phyloP scores from a whole-genome alignment of 805 yeast genomes.

The Metschnikowia kunwiensis region DNA sequence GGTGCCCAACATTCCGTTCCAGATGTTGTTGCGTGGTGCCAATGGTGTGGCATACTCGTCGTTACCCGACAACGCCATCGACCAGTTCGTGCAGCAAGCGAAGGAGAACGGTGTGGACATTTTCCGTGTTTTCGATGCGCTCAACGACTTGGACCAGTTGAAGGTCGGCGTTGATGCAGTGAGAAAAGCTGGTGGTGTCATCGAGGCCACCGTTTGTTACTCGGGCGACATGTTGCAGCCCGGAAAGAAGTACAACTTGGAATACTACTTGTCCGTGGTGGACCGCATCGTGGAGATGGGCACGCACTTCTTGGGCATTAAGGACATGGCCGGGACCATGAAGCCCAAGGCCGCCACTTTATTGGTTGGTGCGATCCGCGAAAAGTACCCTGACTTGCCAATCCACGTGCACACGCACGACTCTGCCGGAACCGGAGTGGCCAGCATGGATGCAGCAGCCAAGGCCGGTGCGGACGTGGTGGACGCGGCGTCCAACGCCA shows the following conservation, averaged over 20 bases:
- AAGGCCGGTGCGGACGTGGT: slow-evolving; percentile 97
- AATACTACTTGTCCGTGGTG: slow-evolving; percentile 78
- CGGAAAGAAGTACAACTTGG: slow-evolving; percentile 93
- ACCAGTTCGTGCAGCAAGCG: slow-evolving; percentile 93
- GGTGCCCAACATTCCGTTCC: slow-evolving; percentile 98
- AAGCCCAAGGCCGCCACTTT: slow-evolving; percentile 90
- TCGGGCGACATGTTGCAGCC: slow-evolving; percentile 98
- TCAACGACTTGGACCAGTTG: slow-evolving; percentile 94
- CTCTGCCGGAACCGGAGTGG: slow-evolving; percentile 99
- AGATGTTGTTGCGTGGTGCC: slow-evolving; percentile 98
- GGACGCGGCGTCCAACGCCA: slow-evolving; percentile 94
- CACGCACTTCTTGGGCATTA: slow-evolving; percentile 94
- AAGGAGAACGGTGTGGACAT: slow-evolving; percentile 95
- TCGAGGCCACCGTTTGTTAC: slow-evolving; percentile 97
- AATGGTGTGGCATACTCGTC: slow-evolving; percentile 99
- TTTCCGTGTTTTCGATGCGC: slow-evolving; percentile 96
- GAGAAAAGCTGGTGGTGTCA: slow-evolving; percentile 97
- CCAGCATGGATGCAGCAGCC: slow-evolving; percentile 93
- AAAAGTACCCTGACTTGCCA: slow-evolving; percentile 86
- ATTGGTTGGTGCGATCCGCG: slow-evolving; percentile 77
- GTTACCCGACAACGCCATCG: slow-evolving; percentile 97
- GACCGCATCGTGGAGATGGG: slow-evolving; percentile 88
- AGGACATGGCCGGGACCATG: slow-evolving; percentile 99
- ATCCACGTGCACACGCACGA: slow-evolving; percentile 99
- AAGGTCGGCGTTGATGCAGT: slow-evolving; percentile 98